These are phyloP conservation scores for Colletotrichum lentis DNA, from an alignment of 2,329 filamentous ascomycete species.

Conservation along the genomic window DNA sequence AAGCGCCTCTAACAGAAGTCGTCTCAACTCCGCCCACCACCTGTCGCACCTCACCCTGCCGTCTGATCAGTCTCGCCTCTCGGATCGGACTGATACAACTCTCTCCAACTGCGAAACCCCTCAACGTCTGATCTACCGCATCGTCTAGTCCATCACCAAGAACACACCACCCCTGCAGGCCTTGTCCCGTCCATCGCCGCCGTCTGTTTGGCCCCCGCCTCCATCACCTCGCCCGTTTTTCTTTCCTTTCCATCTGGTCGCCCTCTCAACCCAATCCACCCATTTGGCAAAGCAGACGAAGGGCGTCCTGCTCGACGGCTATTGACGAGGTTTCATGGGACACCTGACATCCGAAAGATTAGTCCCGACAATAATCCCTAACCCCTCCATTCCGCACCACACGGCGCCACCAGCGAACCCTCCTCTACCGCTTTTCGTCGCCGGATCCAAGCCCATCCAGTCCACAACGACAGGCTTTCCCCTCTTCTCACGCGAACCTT, in stretches of 20 bases:
- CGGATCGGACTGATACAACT: slow-evolving; percentile 39
- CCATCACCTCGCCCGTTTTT: slow-evolving; percentile 35
- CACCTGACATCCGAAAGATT: slow-evolving; percentile 49
- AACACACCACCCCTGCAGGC: background rate
- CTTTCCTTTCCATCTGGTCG: slow-evolving; percentile 35
- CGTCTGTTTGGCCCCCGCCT: slow-evolving; percentile 38
- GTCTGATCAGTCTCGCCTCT: slow-evolving; percentile 42
- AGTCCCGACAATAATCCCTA: slow-evolving; percentile 21
- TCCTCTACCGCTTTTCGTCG: slow-evolving; percentile 9
- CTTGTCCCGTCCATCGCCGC: slow-evolving; percentile 5
- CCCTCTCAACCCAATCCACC: slow-evolving; percentile 28
- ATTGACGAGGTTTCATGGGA: slow-evolving; percentile 51
- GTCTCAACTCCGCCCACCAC: slow-evolving; percentile 52
- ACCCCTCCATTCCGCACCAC: slow-evolving; percentile 21
- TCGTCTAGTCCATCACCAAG: slow-evolving; percentile 27
- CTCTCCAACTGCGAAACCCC: slow-evolving; percentile 53
- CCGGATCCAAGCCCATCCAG: slow-evolving; percentile 35
- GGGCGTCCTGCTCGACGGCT: slow-evolving; percentile 39
- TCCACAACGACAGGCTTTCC: slow-evolving; percentile 22
- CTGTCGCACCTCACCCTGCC: slow-evolving; percentile 43
- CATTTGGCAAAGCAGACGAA: slow-evolving; percentile 28
- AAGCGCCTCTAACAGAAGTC: slow-evolving; percentile 55
- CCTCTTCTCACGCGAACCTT: slow-evolving; percentile 33
- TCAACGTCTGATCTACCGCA: slow-evolving; percentile 55
- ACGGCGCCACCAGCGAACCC: slow-evolving; percentile 23